A percentile compares a stretch with the other conserved stretches of the same genome.
Conservation (phyloP, 2,329 filamentous ascomycete genomes). For the Aspergillus calidoustus region DNA sequence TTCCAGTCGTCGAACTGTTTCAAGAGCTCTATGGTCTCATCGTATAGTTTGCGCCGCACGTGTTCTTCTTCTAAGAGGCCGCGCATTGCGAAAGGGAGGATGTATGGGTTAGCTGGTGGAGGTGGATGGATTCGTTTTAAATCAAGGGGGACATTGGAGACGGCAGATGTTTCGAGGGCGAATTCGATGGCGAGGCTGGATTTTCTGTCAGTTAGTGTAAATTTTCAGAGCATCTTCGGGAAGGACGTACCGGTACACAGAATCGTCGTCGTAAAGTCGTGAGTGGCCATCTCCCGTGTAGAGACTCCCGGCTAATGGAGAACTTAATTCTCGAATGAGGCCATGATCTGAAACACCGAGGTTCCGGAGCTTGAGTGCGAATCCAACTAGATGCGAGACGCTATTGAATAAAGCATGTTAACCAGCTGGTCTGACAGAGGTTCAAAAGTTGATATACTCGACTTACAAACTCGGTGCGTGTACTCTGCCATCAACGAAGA, state of each 20-base stretch:
- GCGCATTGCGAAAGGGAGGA: constrained; percentile 93
- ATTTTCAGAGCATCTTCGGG: too few relatives aligned
- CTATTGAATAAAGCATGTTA: constrained; percentile 38
- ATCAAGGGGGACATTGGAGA: constrained; percentile 54
- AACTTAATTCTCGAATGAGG: constrained; percentile 84
- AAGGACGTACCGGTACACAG: constrained; percentile 72
- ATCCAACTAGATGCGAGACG: constrained; percentile 88
- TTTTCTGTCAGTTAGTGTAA: not conserved
- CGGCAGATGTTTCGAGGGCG: constrained; percentile 70
- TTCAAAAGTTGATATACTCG: not conserved
- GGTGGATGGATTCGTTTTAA: constrained; percentile 55
- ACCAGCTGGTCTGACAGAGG: not conserved
- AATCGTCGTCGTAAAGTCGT: constrained; percentile 84
- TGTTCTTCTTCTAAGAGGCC: constrained; percentile 90
- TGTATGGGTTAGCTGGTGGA: constrained; percentile 74
- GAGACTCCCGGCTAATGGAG: constrained; percentile 85
- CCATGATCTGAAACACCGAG: constrained; percentile 92
- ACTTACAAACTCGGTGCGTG: constrained; percentile 86
- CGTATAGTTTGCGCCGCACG: constrained; percentile 77
- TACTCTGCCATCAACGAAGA: constrained; percentile 90
- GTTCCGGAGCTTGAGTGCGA: constrained; percentile 91
- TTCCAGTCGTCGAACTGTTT: constrained; percentile 92
- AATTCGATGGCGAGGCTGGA: constrained; percentile 70
- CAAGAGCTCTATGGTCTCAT: constrained; percentile 80
- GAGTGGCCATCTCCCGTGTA: constrained; percentile 94